Evolutionary conservation across 1,284 basidiomycete genomes (phyloP).

Genomic region (Farysia itapuensis): DNA sequence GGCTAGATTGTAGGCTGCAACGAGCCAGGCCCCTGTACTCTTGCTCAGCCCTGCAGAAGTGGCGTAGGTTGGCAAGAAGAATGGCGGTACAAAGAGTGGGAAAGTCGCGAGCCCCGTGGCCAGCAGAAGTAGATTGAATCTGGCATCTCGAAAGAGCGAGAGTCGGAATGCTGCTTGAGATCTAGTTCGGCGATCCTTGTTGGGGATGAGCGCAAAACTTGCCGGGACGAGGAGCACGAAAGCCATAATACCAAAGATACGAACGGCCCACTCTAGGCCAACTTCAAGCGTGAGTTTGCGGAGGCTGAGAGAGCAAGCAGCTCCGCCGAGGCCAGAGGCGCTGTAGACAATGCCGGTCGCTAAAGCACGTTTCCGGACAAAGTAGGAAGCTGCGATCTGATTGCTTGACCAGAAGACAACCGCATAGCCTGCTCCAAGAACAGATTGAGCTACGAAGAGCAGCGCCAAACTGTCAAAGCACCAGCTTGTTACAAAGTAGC

Average conservation of each 20-base stretch:
- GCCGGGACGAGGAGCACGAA: conserved; percentile 10
- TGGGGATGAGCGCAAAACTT: conserved; percentile 1
- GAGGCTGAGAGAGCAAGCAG: conserved; percentile 48
- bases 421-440: conserved; percentile 31
- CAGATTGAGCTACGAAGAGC: conserved; percentile 16
- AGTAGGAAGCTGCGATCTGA: conserved; percentile 50
- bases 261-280: conserved; percentile 48
- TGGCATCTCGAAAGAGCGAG: conserved; percentile 48
- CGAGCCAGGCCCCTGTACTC: conserved; percentile 49
- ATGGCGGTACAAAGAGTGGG: conserved; percentile 60
- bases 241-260: conserved; percentile 35
- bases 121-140: conserved; percentile 54
- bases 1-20: conserved; percentile 41
- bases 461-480: conserved; percentile 14
- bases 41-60: conserved; percentile 44
- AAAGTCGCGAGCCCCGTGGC: conserved; percentile 57
- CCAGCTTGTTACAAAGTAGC: conserved; percentile 49
- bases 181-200: conserved; percentile 10
- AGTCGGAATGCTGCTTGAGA: conserved; percentile 13
- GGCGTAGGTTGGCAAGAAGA: conserved; percentile 60
- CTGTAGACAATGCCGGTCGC: conserved; percentile 59
- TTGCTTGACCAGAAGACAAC: conserved; percentile 36
- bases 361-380: conserved; percentile 50
- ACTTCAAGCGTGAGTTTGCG: conserved; percentile 36
- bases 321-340: conserved; percentile 58